Percentiles rank a stretch among this genome's conserved stretches.
phyloP scores from a whole-genome alignment of 2,329 filamentous ascomycete species.

The Harringtonia aguacate region DNA sequence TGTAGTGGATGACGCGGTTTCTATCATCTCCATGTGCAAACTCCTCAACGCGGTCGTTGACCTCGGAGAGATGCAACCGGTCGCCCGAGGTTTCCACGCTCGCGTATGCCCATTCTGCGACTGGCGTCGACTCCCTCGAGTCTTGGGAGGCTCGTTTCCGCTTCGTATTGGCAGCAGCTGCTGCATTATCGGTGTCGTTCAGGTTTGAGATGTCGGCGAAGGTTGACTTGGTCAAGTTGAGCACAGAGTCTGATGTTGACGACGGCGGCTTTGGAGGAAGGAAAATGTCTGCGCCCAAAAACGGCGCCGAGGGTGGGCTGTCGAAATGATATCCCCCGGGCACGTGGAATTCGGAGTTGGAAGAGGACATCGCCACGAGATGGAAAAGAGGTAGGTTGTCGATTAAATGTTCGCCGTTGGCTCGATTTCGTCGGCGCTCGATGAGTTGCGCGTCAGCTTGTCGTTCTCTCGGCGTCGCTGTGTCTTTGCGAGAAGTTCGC shows the following conservation, averaged over 20 bases:
- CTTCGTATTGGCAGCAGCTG: conserved; percentile 23
- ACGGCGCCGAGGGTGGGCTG: conserved; percentile 11
- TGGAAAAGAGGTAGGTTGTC: too few relatives aligned
- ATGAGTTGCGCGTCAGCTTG: too few relatives aligned
- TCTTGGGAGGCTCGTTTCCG: conserved; percentile 28
- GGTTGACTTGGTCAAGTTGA: conserved; percentile 24
- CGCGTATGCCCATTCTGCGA: conserved; percentile 20
- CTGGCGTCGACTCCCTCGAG: conserved; percentile 22
- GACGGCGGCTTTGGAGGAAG: conserved; percentile 20
- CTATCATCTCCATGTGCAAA: not conserved
- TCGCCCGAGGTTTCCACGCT: conserved; percentile 18
- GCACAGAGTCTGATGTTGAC: conserved; percentile 13
- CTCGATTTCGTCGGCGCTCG: too few relatives aligned
- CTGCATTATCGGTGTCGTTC: conserved; percentile 11
- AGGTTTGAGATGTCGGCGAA: conserved; percentile 22
- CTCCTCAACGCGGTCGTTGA: not conserved
- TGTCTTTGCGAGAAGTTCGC: too few relatives aligned
- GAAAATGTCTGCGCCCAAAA: conserved; percentile 21
- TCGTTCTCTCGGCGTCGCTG: too few relatives aligned
- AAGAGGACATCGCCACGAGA: conserved; percentile 21
- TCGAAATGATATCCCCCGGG: conserved; percentile 22
- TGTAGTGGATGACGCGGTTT: conserved; percentile 25
- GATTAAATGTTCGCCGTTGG: too few relatives aligned
- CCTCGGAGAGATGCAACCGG: not conserved
- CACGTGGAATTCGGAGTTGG: conserved; percentile 18